These are phyloP conservation scores for Trichosporon ovoides DNA, from an alignment of 1,284 basidiomycete species.

Conservation along the genomic window DNA sequence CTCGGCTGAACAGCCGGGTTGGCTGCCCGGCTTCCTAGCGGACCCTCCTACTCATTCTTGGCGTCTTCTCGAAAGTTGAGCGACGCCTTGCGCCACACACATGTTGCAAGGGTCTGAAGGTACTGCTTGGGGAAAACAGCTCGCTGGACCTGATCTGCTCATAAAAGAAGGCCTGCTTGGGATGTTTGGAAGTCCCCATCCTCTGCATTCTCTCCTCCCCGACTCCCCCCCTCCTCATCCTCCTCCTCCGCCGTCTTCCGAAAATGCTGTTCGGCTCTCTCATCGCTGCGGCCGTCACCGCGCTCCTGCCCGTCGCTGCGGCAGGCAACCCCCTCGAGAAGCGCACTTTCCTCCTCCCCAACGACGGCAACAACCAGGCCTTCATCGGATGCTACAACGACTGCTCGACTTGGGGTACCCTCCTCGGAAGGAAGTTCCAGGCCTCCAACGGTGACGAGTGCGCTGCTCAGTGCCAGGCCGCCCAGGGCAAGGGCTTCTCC, in stretches of 20 bases:
- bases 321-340: background rate
- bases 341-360: background rate
- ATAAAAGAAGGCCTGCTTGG: too few relatives aligned
- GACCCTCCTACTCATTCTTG: too few relatives aligned
- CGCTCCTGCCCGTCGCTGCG: background rate
- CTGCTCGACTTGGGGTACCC: conserved; percentile 1
- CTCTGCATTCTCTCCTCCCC: background rate
- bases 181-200: background rate
- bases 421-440: background rate
- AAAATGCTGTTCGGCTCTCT: conserved; percentile 1
- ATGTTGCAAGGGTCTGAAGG: too few relatives aligned
- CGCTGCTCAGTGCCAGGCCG: background rate
- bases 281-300: background rate
- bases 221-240: background rate
- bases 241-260: background rate
- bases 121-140: too few relatives aligned
- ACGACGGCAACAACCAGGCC: conserved; percentile 1
- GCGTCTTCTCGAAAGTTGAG: too few relatives aligned
- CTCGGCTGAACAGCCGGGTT: too few relatives aligned
- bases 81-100: too few relatives aligned
- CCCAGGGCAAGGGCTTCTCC: conserved; percentile 3
- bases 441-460: background rate
- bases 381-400: conserved; percentile 6
- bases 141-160: too few relatives aligned
- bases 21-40: too few relatives aligned